Base-by-base conservation (phyloP, 768 basidiomycete genomes). In the Trametopsis cervina region DNA sequence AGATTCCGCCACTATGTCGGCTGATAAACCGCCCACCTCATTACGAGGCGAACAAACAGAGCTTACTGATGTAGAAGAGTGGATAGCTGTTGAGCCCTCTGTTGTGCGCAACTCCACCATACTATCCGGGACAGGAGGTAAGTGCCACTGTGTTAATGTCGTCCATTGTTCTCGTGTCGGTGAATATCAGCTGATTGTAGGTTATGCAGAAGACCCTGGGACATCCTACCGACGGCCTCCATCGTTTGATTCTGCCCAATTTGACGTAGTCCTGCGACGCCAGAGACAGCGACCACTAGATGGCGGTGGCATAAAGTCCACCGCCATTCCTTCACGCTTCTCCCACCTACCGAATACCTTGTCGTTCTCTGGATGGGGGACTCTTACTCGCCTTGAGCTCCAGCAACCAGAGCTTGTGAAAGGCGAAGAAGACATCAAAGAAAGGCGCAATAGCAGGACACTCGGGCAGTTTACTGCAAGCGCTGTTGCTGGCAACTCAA, bases 351-450 rank as follows among this genome's bases (percentile, higher is more conserved):
- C 74, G 12, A 76, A 78, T 56, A 72, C 78, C 33, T 83, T 84
- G 51, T 82, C 85, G 55, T 88, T 87, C 54, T 77, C 85, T 0
- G 84, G 83, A 3, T 85, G 83, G 82, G 83, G 83, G 1, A 72
- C 76, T 4, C 59, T 78, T 15, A 63, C 64, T 4, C 67, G 69
- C 48, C 54, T 85, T 1, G 67, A 68, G 17, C 68, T 87, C 10
- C 61, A 66, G 0, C 51, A 47, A 1, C 68, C 74, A 3, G 77
- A 84, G 40, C 55, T 67, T 39, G 46, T 55, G 2, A 49, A 60
- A 44, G 42, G 80, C 58, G 26, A 62, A 56, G 24, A 60, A 48
- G 39, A 61, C 54, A 27, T 66, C 68, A 15, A 58, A 61, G 44
- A 53, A 40, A 46, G 23, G 43, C 67, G 12, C 60, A 57, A 17